Evolutionary conservation across 1,284 basidiomycete genomes (phyloP).

Genomic region (Cerrena zonata): DNA sequence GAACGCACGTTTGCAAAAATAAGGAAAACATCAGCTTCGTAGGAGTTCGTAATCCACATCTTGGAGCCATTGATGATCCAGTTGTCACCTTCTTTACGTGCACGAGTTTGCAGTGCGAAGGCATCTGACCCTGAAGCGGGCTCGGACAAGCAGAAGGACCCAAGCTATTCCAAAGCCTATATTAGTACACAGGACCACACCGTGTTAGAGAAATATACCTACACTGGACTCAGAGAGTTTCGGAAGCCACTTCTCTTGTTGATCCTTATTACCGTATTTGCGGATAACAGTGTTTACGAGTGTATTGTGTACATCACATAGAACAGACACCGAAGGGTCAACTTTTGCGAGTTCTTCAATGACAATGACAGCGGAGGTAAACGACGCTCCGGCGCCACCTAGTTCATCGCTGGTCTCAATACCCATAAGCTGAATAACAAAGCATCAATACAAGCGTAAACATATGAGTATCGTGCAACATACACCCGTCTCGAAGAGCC

Average conservation of each 20-base stretch:
- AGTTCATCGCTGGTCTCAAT: conserved; percentile 86
- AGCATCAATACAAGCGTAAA: neutral
- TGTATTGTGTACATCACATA: conserved; percentile 98
- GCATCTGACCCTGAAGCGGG: conserved; percentile 92
- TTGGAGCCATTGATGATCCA: conserved; percentile 92
- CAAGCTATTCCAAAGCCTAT: conserved; percentile 52
- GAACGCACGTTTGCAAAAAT: conserved; percentile 84
- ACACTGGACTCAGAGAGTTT: conserved; percentile 77
- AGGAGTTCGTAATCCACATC: conserved; percentile 99
- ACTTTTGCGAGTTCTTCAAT: conserved; percentile 97
- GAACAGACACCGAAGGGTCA: conserved; percentile 92
- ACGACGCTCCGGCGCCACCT: conserved; percentile 86
- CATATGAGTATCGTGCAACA: conserved; percentile 25
- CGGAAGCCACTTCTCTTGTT: conserved; percentile 88
- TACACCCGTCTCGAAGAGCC: conserved; percentile 92
- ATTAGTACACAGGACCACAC: neutral
- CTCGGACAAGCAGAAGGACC: conserved; percentile 95
- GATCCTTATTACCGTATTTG: conserved; percentile 78
- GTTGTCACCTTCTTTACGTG: conserved; percentile 77
- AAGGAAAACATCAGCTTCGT: conserved; percentile 89
- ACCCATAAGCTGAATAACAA: conserved; percentile 75
- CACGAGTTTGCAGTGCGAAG: conserved; percentile 91
- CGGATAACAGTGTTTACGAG: conserved; percentile 93
- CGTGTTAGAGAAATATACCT: conserved; percentile 12
- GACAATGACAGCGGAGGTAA: conserved; percentile 92